These are phyloP conservation scores for Pachyrhizus erosus DNA, from an alignment of 306 rosid genomes.

Conservation along the genomic window DNA sequence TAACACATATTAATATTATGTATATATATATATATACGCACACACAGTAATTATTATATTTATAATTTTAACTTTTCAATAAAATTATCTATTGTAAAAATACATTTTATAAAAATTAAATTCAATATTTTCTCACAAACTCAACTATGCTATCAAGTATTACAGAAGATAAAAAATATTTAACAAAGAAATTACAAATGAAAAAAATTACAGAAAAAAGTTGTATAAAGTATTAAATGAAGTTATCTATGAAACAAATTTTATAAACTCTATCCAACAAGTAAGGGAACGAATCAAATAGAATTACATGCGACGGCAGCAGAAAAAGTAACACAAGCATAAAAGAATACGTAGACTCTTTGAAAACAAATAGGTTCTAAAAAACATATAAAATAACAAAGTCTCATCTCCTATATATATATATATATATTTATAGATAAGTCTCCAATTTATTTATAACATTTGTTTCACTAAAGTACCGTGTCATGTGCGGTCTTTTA, in stretches of 20 bases:
- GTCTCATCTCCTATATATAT: not conserved
- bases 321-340: not conserved
- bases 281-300: not conserved
- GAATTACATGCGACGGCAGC: not conserved
- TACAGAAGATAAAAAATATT: too few relatives aligned
- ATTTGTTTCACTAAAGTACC: not conserved
- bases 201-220: too few relatives aligned
- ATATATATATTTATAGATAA: too few relatives aligned
- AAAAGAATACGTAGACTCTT: not conserved
- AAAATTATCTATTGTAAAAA: too few relatives aligned
- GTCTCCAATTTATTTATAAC: not conserved
- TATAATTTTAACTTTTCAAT: too few relatives aligned
- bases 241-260: not conserved
- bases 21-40: too few relatives aligned
- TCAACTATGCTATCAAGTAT: too few relatives aligned
- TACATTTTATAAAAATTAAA: too few relatives aligned
- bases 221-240: not conserved
- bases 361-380: not conserved
- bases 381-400: not conserved
- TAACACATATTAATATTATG: too few relatives aligned
- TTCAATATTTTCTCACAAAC: too few relatives aligned
- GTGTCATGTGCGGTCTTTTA: not conserved
- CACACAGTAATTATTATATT: too few relatives aligned
- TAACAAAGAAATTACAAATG: too few relatives aligned
- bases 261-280: not conserved